Percentiles rank a stretch among this genome's conserved stretches.
phyloP scores from a whole-genome alignment of 2,329 filamentous ascomycete genomes.

The Hypoxylon sp. region DNA sequence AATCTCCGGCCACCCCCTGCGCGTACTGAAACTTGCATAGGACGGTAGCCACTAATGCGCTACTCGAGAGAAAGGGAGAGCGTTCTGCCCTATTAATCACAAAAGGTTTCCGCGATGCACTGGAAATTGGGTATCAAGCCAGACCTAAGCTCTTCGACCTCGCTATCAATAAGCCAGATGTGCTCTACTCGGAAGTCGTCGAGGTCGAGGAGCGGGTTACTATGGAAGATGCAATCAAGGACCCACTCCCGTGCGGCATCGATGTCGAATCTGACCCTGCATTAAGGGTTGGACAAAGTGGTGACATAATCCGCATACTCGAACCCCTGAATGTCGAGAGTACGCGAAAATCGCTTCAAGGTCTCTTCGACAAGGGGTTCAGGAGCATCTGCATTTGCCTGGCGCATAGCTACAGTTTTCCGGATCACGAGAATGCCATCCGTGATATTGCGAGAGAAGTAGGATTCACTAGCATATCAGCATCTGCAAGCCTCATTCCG shows the following conservation, averaged over 20 bases:
- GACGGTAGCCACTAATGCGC: conserved; percentile 79
- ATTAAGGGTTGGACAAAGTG: conserved; percentile 4
- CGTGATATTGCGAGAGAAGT: conserved; percentile 81
- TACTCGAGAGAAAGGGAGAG: conserved; percentile 79
- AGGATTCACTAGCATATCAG: conserved; percentile 83
- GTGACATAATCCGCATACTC: conserved; percentile 5
- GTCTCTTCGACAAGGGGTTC: conserved; percentile 1
- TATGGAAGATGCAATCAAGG: conserved; percentile 2
- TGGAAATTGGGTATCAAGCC: conserved; percentile 39
- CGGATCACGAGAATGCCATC: conserved; percentile 82
- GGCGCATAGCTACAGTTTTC: conserved; percentile 93
- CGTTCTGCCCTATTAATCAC: conserved; percentile 77
- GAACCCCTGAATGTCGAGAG: conserved; percentile 14
- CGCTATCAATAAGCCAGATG: conserved; percentile 37
- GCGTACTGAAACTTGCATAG: conserved; percentile 58
- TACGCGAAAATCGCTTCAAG: conserved; percentile 11
- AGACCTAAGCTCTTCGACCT: conserved; percentile 43
- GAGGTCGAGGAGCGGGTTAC: conserved; percentile 43
- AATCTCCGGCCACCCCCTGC: neutral
- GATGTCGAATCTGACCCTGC: conserved; percentile 12
- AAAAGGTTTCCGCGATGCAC: conserved; percentile 59
- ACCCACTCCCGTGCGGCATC: conserved; percentile 10
- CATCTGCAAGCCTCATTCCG: conserved; percentile 83
- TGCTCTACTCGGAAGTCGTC: conserved; percentile 39
- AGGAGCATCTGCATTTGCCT: conserved; percentile 63